These are phyloP conservation scores for Bifiguratus adelaidae DNA, from an alignment of 192 early-diverging fungal genomes.

Conservation along the genomic window DNA sequence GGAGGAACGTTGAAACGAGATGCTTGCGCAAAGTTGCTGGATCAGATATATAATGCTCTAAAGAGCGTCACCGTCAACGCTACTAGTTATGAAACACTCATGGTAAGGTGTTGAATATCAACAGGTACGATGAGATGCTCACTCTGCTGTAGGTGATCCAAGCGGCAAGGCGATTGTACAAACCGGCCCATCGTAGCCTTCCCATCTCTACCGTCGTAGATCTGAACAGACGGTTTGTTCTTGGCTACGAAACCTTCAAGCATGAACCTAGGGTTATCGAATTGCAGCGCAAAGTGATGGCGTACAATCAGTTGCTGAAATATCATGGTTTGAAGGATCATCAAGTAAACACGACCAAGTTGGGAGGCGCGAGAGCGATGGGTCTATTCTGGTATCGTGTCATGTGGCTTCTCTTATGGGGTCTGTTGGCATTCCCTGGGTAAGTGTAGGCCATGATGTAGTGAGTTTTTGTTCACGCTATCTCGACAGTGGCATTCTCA, in stretches of 20 bases:
- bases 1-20: conserved; percentile 79
- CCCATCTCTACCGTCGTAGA: conserved; percentile 79
- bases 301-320: conserved; percentile 82
- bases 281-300: conserved; percentile 59
- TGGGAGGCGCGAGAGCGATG: conserved; percentile 55
- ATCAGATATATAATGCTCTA: conserved; percentile 65
- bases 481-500: conserved; percentile 33
- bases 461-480: background rate
- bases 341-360: conserved; percentile 76
- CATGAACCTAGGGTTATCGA: conserved; percentile 76
- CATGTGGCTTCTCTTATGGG: conserved; percentile 58
- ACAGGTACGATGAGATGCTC: background rate
- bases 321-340: conserved; percentile 95
- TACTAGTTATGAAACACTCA: conserved; percentile 84
- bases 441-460: conserved; percentile 17
- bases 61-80: conserved; percentile 89
- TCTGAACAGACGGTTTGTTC: conserved; percentile 80
- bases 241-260: conserved; percentile 74
- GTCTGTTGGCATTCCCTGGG: conserved; percentile 78
- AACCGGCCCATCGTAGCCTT: conserved; percentile 75
- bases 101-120: conserved; percentile 36
- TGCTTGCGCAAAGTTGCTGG: conserved; percentile 72
- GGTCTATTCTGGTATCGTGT: conserved; percentile 60
- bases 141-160: conserved; percentile 62
- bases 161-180: conserved; percentile 87